Conservation (phyloP, 108 stramenopile species). For the Pseudonitzschia delicatissima region DNA sequence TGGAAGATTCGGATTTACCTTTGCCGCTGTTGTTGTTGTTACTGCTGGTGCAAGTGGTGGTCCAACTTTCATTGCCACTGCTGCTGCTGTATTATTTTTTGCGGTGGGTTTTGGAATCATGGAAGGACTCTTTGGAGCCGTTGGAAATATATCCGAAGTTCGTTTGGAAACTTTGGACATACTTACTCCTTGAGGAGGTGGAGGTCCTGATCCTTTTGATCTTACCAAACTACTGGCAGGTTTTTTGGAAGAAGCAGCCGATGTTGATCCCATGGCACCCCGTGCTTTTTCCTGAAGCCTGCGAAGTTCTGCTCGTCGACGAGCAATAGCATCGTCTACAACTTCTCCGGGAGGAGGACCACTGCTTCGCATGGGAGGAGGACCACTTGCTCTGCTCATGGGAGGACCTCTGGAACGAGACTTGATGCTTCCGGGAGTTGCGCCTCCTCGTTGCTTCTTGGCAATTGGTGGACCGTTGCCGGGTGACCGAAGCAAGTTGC, state of each 20-base stretch:
- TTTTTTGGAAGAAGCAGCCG: not conserved
- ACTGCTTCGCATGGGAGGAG: not conserved
- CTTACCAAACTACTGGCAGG: not conserved
- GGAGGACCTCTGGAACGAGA: not conserved
- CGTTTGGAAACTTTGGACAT: not conserved
- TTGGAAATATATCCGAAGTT: constrained; percentile 26
- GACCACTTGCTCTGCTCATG: not conserved
- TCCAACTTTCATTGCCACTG: not conserved
- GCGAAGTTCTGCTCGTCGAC: constrained; percentile 55
- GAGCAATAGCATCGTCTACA: constrained; percentile 51
- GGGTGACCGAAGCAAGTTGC: constrained; percentile 15
- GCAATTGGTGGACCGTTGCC: constrained; percentile 10
- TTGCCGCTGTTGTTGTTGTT: not conserved
- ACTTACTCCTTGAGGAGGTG: not conserved
- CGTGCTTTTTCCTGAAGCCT: constrained; percentile 42
- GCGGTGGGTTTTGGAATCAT: not conserved
- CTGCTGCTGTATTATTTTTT: not conserved
- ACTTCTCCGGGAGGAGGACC: not conserved
- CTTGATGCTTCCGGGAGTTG: constrained; percentile 21
- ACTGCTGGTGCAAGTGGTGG: not conserved
- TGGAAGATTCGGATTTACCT: not conserved
- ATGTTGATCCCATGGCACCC: not conserved
- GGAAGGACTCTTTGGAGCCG: constrained; percentile 21
- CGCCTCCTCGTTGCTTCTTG: constrained; percentile 38
- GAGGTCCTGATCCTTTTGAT: not conserved